phyloP scores from a whole-genome alignment of 805 yeast species.

The Candida berthetii region DNA sequence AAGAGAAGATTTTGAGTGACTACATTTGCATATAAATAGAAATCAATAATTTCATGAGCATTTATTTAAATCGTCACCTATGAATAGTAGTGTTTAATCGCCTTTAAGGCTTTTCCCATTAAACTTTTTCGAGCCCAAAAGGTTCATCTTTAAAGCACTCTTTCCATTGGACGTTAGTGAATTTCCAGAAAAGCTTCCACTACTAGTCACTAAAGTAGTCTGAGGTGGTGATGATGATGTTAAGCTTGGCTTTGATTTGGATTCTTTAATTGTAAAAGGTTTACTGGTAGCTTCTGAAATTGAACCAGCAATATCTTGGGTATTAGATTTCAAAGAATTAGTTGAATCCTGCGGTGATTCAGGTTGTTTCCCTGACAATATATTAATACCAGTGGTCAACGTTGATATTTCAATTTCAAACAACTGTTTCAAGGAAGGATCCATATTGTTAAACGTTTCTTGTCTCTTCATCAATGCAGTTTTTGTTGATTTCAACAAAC shows the following conservation, averaged over 20 bases:
- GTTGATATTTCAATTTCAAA: conserved; percentile 13
- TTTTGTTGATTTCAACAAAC: conserved; percentile 1
- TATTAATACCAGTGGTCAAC: conserved; percentile 8
- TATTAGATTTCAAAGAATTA: no score
- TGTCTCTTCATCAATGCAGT: conserved; percentile 7
- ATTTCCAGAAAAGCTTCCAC: background rate
- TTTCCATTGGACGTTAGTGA: background rate
- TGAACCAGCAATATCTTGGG: no score
- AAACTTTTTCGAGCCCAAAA: no score
- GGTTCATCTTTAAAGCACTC: no score
- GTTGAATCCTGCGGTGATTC: no score
- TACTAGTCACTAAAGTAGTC: background rate
- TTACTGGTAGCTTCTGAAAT: background rate
- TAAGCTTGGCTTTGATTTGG: conserved; percentile 18
- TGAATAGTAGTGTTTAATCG: no score
- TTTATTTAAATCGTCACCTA: no score
- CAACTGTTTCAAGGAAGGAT: conserved; percentile 8
- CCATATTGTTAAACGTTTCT: conserved; percentile 5
- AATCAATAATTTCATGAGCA: no score
- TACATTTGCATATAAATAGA: no score
- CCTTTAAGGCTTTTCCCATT: no score
- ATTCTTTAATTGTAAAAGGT: background rate
- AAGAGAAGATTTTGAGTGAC: background rate
- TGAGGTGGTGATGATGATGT: background rate
- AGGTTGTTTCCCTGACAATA: conserved; percentile 6